These are phyloP conservation scores for Naumovozyma castellii DNA, from an alignment of 805 yeast genomes.

Conservation along the genomic window DNA sequence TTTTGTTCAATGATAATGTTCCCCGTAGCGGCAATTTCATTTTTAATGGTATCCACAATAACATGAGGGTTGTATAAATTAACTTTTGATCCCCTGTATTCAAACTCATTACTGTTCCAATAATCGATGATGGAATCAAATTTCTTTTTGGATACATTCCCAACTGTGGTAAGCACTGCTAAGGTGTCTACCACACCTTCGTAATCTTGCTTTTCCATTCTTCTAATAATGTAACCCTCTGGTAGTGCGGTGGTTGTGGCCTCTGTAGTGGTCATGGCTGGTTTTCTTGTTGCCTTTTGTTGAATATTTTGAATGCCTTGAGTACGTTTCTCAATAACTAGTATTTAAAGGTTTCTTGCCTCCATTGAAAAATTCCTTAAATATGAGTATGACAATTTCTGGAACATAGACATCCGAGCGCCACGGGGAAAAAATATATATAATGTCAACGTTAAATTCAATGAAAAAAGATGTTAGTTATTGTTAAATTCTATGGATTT, in stretches of 20 bases:
- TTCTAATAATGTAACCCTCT: constrained; percentile 60
- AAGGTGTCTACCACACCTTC: constrained; percentile 53
- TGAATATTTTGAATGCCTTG: neutral
- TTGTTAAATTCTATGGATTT: too few relatives aligned
- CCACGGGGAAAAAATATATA: too few relatives aligned
- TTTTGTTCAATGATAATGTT: constrained; percentile 72
- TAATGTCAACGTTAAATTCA: too few relatives aligned
- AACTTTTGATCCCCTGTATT: constrained; percentile 12
- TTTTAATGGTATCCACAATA: constrained; percentile 40
- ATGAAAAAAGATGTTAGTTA: too few relatives aligned
- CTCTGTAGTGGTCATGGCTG: neutral
- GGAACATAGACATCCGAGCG: too few relatives aligned
- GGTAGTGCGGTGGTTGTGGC: constrained; percentile 1
- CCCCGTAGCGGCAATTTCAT: constrained; percentile 71
- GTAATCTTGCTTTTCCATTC: constrained; percentile 47
- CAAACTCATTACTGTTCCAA: constrained; percentile 40
- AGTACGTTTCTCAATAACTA: neutral
- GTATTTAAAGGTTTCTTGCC: too few relatives aligned
- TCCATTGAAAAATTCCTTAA: too few relatives aligned
- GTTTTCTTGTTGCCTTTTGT: neutral
- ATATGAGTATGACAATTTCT: too few relatives aligned
- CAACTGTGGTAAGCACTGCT: constrained; percentile 71
- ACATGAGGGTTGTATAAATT: constrained; percentile 63
- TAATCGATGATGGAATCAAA: constrained; percentile 45
- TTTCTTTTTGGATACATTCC: constrained; percentile 44